Conservation (phyloP, 2,329 filamentous ascomycete species). For the Xylariaceae sp. region DNA sequence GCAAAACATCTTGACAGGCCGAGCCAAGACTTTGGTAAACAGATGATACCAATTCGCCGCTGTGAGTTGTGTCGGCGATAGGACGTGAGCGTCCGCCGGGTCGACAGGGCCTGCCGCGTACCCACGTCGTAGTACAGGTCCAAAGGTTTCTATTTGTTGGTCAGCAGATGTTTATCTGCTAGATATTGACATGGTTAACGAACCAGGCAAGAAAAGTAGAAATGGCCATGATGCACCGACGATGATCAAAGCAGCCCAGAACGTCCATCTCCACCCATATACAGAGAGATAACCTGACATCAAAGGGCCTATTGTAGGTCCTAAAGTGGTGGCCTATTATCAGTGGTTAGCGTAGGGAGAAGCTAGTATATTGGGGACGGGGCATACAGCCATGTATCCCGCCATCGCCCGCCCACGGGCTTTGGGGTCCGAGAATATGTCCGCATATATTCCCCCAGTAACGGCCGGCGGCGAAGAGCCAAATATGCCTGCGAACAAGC, state of each 20-base stretch:
- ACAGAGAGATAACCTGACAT: constrained; percentile 49
- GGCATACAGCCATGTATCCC: constrained; percentile 45
- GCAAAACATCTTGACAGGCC: constrained; percentile 39
- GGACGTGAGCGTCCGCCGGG: too few relatives aligned
- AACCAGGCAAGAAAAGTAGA: constrained; percentile 55
- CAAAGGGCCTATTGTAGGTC: constrained; percentile 50
- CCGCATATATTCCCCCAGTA: constrained; percentile 52
- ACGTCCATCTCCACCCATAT: constrained; percentile 51
- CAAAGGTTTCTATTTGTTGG: too few relatives aligned
- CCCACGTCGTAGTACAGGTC: too few relatives aligned
- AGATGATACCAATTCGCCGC: too few relatives aligned
- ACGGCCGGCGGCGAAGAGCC: constrained; percentile 51
- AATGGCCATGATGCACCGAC: constrained; percentile 51
- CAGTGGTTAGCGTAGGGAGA: too few relatives aligned
- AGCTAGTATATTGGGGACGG: too few relatives aligned
- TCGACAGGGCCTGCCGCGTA: too few relatives aligned
- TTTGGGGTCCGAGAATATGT: constrained; percentile 49
- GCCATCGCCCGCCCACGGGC: constrained; percentile 44
- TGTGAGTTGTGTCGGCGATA: too few relatives aligned
- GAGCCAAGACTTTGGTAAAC: too few relatives aligned
- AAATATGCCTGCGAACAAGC: constrained; percentile 49
- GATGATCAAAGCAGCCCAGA: constrained; percentile 43
- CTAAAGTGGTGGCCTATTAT: constrained; percentile 45
- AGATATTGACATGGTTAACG: too few relatives aligned
- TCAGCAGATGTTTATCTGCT: too few relatives aligned